Evolutionary conservation across 202 grass and related monocot genomes (phyloP).

Genomic region (Setaria italica): DNA sequence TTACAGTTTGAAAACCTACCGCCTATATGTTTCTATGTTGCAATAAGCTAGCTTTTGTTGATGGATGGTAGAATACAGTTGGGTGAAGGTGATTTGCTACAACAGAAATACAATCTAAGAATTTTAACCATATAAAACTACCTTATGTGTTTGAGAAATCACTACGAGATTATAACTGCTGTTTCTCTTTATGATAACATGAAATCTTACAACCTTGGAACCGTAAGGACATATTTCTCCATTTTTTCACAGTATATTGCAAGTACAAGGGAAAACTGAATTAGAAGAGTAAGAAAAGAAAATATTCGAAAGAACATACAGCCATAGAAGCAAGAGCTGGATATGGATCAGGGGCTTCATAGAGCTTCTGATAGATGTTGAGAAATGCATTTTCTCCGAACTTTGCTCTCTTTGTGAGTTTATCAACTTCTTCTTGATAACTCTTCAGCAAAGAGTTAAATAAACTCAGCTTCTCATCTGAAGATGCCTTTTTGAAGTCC

Average conservation of each 20-base stretch:
- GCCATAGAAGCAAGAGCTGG: constrained; percentile 93
- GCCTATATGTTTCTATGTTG: constrained; percentile 33
- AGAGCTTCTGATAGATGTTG: constrained; percentile 99
- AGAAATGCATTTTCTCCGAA: constrained; percentile 99
- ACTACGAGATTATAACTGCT: constrained; percentile 7
- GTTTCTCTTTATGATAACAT: constrained; percentile 27
- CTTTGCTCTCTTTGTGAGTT: constrained; percentile 99
- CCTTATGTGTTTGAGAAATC: background rate
- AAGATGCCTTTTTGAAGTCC: constrained; percentile 96
- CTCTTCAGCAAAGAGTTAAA: constrained; percentile 96
- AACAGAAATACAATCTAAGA: background rate
- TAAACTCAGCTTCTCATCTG: constrained; percentile 88
- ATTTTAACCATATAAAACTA: constrained; percentile 24
- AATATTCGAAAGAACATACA: constrained; percentile 64
- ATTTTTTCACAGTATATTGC: background rate
- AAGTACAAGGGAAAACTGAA: constrained; percentile 4
- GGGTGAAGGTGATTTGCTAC: background rate
- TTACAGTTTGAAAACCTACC: constrained; percentile 32
- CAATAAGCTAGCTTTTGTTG: background rate
- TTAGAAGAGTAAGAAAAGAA: constrained; percentile 12
- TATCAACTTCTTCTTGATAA: constrained; percentile 99
- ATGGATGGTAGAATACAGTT: background rate
- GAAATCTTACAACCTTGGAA: constrained; percentile 23
- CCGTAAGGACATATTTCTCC: background rate
- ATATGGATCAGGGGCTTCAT: constrained; percentile 99